These are phyloP conservation scores for Penicillium longicatenatum DNA, from an alignment of 495 filamentous ascomycete species.

Conservation along the genomic window DNA sequence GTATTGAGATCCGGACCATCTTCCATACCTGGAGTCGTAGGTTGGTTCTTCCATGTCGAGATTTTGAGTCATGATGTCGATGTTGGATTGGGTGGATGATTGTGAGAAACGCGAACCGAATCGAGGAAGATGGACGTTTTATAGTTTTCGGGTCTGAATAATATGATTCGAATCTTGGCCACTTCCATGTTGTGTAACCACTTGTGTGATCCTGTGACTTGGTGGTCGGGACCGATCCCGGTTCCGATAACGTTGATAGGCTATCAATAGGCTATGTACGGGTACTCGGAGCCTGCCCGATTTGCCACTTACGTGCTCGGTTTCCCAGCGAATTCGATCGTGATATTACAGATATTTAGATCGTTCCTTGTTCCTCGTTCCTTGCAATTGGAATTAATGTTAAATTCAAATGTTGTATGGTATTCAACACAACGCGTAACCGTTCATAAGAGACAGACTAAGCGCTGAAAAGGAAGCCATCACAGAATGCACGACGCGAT, in stretches of 20 bases:
- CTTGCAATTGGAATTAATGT: background rate
- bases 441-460: too few species aligned
- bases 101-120: background rate
- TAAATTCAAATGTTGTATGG: too few species aligned
- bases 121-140: background rate
- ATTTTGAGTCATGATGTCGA: background rate
- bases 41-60: conserved; percentile 23
- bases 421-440: too few species aligned
- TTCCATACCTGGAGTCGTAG: conserved; percentile 20
- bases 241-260: conserved; percentile 7
- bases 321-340: background rate
- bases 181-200: background rate
- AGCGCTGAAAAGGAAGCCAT: background rate
- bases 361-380: too few species aligned
- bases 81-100: background rate
- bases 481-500: background rate
- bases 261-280: conserved; percentile 22
- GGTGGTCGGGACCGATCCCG: too few species aligned
- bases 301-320: background rate
- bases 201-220: background rate
- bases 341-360: background rate
- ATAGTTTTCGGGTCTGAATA: background rate
- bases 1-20: background rate
- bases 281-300: background rate
- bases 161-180: background rate